phyloP scores from a whole-genome alignment of 2,329 filamentous ascomycete genomes.

The Venturia pyrina region DNA sequence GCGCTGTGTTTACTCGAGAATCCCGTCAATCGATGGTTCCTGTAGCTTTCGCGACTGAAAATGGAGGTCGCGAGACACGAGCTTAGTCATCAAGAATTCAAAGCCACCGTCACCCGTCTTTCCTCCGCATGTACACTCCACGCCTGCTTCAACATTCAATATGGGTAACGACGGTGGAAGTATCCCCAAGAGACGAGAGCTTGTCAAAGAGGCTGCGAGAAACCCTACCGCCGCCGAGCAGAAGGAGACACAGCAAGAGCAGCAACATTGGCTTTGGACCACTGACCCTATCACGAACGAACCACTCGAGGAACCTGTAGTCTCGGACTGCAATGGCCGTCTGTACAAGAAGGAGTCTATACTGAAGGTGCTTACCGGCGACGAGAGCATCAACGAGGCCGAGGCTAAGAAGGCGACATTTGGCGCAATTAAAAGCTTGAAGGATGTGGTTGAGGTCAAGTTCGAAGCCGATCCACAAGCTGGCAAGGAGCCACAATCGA shows the following conservation, averaged over 20 bases:
- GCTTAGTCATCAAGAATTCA: neutral
- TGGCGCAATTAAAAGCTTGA: conserved; percentile 63
- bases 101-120: neutral
- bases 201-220: conserved; percentile 87
- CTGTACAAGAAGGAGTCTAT: conserved; percentile 94
- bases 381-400: conserved; percentile 35
- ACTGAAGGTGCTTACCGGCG: conserved; percentile 52
- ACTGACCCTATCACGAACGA: conserved; percentile 79
- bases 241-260: conserved; percentile 79
- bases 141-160: neutral
- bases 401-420: conserved; percentile 53
- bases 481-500: conserved; percentile 29
- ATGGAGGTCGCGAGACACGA: neutral
- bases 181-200: conserved; percentile 89
- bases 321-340: conserved; percentile 73
- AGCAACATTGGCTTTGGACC: conserved; percentile 76
- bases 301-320: conserved; percentile 61
- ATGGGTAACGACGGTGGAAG: conserved; percentile 99
- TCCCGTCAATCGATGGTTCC: conserved; percentile 2
- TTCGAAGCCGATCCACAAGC: conserved; percentile 50
- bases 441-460: conserved; percentile 79
- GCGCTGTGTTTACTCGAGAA: neutral
- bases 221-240: conserved; percentile 73
- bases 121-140: neutral
- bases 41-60: neutral